phyloP scores from a whole-genome alignment of 1,139 yeast genomes.

The Entelexis sorbosivorans region DNA sequence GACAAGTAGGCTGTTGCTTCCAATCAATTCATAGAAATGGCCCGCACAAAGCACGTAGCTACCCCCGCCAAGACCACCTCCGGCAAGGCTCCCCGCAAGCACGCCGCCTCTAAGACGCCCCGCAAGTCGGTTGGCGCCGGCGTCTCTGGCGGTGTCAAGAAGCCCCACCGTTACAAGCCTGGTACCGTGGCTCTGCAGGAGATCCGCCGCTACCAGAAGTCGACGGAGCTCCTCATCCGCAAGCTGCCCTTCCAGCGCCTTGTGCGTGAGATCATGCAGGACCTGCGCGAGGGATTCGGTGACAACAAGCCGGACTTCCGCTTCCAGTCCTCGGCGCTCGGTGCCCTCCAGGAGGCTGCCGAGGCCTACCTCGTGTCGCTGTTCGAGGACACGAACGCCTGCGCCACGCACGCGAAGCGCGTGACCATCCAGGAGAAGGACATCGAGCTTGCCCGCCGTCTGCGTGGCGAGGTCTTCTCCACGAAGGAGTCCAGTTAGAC shows the following conservation, averaged over 20 bases:
- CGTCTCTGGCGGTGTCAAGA: slow-evolving; percentile 93
- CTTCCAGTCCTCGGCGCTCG: slow-evolving; percentile 97
- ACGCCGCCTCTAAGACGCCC: slow-evolving; percentile 97
- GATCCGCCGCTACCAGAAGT: slow-evolving; percentile 98
- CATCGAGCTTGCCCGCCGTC: slow-evolving; percentile 97
- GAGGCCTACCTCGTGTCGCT: slow-evolving; percentile 90
- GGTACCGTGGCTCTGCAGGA: slow-evolving; percentile 99
- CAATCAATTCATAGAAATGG: slow-evolving; percentile 42
- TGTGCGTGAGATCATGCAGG: slow-evolving; percentile 96
- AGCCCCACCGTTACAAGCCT: slow-evolving; percentile 99
- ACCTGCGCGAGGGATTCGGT: slow-evolving; percentile 39
- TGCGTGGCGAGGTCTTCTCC: slow-evolving; percentile 61
- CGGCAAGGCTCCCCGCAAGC: slow-evolving; percentile 99
- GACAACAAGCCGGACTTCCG: slow-evolving; percentile 75
- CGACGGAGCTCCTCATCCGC: slow-evolving; percentile 93
- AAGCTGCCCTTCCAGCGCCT: slow-evolving; percentile 98
- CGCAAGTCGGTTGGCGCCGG: slow-evolving; percentile 82
- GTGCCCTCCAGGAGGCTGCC: slow-evolving; percentile 98
- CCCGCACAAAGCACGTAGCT: slow-evolving; percentile 90
- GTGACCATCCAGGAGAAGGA: slow-evolving; percentile 99
- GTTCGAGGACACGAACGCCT: slow-evolving; percentile 94
- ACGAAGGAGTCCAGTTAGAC: slow-evolving; percentile 20
- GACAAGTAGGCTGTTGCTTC: neutral
- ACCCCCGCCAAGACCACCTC: slow-evolving; percentile 69
- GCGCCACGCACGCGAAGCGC: slow-evolving; percentile 99